Base-by-base conservation (phyloP, 2,329 filamentous ascomycete species). In the Trichoderma polysporum region DNA sequence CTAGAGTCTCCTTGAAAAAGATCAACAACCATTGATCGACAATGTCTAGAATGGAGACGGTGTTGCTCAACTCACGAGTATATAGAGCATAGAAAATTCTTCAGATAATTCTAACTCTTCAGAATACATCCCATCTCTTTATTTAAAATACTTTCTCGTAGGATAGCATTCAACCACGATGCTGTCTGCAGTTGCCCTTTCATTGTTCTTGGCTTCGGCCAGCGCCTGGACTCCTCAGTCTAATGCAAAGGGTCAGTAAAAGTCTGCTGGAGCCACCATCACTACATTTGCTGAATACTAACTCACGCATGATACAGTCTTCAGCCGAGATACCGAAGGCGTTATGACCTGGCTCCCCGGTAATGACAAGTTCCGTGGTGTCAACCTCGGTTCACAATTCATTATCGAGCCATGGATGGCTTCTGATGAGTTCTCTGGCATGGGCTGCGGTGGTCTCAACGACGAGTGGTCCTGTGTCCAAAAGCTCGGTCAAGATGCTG, bases 381-480 rank as follows among this genome's bases (percentile, higher is more conserved):
- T 74, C 53, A 74, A 74, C 1, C 70, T 74, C 0, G 73, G 72
- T 2, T 75, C 71, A 0, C 72, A 73, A 1, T 75, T 73, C 69
- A 72, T 75, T 29, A 60, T 75, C 10, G 73, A 75, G 27, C 69
- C 70, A 27, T 75, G 74, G 73, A 73, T 74, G 70, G 71, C 71
- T 0, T 68, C 69, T 33, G 70, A 70, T 0, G 68, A 69, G 12
- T 75, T 71, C 70, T 64, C 67, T 3, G 50, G 27, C 13, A 74
- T 75, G 73, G 72, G 71, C n/a, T 75, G 73, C 22, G 67, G 62
- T 10, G 67, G 66, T 1, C 69, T 70, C 10, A 71, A 74, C 15
- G 73, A 74, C 0, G 73, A 75, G 9, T 75, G 73, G 71, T 50
- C 63, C 0, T 75, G 74, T 15, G 72, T 73, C 3, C 49, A 74